Evolutionary conservation across 1,284 basidiomycete genomes (phyloP).

Genomic region (Veloporphyrellus conicus): DNA sequence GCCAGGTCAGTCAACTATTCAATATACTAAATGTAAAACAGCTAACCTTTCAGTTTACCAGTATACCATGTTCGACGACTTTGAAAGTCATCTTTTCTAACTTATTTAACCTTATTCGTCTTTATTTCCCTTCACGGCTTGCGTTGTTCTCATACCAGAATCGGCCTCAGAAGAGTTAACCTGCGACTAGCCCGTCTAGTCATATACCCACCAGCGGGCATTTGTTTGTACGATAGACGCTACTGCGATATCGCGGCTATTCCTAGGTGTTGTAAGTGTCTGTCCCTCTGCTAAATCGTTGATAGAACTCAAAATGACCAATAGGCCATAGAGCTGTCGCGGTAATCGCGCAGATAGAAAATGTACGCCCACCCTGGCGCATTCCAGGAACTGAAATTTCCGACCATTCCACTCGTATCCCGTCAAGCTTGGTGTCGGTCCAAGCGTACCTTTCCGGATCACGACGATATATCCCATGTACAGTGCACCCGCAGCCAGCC

Average conservation of each 20-base stretch:
- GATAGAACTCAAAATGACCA: background rate
- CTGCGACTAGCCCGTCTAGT: too few relatives aligned
- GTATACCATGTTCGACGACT: slow-evolving; percentile 6
- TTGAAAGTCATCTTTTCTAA: slow-evolving; percentile 4
- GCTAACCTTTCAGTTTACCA: slow-evolving; percentile 3
- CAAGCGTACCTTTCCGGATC: background rate
- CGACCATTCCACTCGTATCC: too few relatives aligned
- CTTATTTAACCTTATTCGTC: slow-evolving; percentile 12
- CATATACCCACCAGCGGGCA: too few relatives aligned
- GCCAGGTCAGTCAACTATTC: background rate
- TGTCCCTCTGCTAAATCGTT: background rate
- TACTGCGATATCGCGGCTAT: slow-evolving; percentile 10
- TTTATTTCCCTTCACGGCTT: slow-evolving; percentile 4
- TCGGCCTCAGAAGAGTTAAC: background rate
- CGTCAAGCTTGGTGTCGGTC: too few relatives aligned
- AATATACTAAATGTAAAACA: background rate
- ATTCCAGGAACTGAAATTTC: background rate
- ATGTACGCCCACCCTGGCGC: background rate
- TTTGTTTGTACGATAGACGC: background rate
- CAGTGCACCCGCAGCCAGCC: background rate
- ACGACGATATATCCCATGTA: background rate
- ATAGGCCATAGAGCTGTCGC: slow-evolving; percentile 82
- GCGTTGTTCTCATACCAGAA: background rate
- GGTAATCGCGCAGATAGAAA: slow-evolving; percentile 70
- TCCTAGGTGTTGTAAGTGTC: too few relatives aligned